Conservation (phyloP, 2,329 filamentous ascomycete species). For the Magnaporthales sp. region DNA sequence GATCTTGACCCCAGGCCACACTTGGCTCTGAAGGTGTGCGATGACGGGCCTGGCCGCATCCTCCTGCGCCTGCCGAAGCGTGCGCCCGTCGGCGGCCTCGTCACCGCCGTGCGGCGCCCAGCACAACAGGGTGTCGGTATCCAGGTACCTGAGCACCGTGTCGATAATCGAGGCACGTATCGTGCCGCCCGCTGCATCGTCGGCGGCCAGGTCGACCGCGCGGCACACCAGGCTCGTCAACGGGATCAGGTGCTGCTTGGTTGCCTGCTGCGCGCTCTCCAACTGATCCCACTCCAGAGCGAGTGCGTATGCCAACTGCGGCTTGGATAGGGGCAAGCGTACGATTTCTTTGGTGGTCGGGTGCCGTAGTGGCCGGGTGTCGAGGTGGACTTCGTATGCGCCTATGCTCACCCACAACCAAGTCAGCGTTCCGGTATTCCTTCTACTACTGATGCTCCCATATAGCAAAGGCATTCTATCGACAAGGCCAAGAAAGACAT, state of each 20-base stretch:
- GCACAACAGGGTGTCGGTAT: slow-evolving; percentile 88
- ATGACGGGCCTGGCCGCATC: slow-evolving; percentile 62
- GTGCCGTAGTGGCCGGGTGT: slow-evolving; percentile 70
- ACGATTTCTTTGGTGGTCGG: slow-evolving; percentile 64
- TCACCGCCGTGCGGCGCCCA: slow-evolving; percentile 55
- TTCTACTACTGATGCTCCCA: slow-evolving; percentile 1
- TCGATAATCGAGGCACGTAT: slow-evolving; percentile 56
- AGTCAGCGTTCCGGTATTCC: slow-evolving; percentile 10
- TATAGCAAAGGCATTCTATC: too few relatives aligned
- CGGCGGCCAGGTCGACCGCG: slow-evolving; percentile 68
- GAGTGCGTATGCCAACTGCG: slow-evolving; percentile 73
- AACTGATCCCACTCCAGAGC: slow-evolving; percentile 92
- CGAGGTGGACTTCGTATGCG: slow-evolving; percentile 59
- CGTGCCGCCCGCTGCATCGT: slow-evolving; percentile 43
- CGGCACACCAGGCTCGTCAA: slow-evolving; percentile 79
- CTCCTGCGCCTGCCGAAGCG: slow-evolving; percentile 65
- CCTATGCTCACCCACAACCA: slow-evolving; percentile 19
- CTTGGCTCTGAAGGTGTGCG: slow-evolving; percentile 56
- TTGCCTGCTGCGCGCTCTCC: slow-evolving; percentile 70
- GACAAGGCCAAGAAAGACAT: slow-evolving; percentile 18
- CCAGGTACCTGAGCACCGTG: slow-evolving; percentile 74
- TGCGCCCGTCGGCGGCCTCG: slow-evolving; percentile 15
- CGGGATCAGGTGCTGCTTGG: slow-evolving; percentile 81
- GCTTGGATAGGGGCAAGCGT: slow-evolving; percentile 64
- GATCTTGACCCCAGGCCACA: slow-evolving; percentile 81